Evolutionary conservation across 2,329 filamentous ascomycete species (phyloP), one percentile per base, ranked within the genome.

Genomic region (Ceratocystis cubensis): DNA sequence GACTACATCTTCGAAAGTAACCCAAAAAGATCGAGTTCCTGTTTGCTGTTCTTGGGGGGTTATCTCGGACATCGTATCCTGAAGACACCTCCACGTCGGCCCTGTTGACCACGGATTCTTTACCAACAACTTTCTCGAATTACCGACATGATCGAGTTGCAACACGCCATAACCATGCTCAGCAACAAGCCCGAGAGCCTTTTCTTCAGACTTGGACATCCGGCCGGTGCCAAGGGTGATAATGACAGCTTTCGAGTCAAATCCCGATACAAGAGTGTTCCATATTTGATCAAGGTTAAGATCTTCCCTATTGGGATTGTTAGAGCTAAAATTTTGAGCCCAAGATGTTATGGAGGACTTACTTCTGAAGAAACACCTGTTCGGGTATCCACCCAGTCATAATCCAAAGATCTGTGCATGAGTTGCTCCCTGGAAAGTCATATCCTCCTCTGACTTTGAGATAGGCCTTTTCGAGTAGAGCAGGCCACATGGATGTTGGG

Each of bases 51-150:
- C 15, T 4, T 20, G n/a, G 8, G 59, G 69, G 6, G 74, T 73
- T 13, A 41, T 22, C 4, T 44, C 28, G n/a, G 17, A 20, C 13
- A 30, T 28, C 2, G 41, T 5, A 22, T 53, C 48, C 7, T 64
- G 53, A 28, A 65, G 61, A 45, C 48, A 33, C 41, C 65, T 41
- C 68, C 69, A 67, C 28, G 69, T 37, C 48, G 66, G 63, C 6
- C 90, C 91, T 72, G 92, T 86, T 64, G 88, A 88, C 94, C 94
- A 99, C 1, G 94, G 94, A 72, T 99, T 99, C 76, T 99, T 99
- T 70, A 99, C 82, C 0, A 96, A 80, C 64, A 97, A 79, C 64
- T 87, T 81, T 28, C 86, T 84, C 69, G 83, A 83, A 0, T 82
- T 82, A 3, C 81, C 79, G 1, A 79, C 72, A 30, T 79, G 79